Conservation (phyloP, 768 basidiomycete species). For the Podaxis sp. region DNA sequence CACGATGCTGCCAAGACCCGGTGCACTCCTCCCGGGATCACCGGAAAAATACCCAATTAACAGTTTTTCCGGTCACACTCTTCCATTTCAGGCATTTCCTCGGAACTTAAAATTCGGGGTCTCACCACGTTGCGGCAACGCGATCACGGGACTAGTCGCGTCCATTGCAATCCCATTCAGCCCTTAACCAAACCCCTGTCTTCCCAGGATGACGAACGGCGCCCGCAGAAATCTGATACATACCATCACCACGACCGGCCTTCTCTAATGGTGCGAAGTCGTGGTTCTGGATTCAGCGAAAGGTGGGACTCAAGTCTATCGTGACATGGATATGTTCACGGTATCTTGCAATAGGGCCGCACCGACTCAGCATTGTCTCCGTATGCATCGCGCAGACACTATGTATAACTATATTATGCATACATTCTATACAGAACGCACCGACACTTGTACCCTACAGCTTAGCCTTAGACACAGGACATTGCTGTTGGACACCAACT, state of each 20-base stretch:
- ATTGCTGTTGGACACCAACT: constrained; percentile 16
- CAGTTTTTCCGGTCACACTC: not conserved
- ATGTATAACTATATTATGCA: not conserved
- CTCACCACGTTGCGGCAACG: constrained; percentile 29
- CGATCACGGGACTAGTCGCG: constrained; percentile 36
- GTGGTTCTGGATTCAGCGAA: no score
- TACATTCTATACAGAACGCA: no score
- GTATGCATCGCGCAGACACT: no score
- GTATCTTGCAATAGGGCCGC: no score
- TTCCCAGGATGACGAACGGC: no score
- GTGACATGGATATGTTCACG: no score
- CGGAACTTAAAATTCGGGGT: constrained; percentile 23
- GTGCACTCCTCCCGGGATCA: constrained; percentile 14
- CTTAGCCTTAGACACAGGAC: constrained; percentile 29
- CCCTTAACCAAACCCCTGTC: no score
- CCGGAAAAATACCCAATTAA: constrained; percentile 10
- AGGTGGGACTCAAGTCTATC: no score
- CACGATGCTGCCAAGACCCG: constrained; percentile 34
- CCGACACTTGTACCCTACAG: constrained; percentile 25
- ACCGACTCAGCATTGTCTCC: no score
- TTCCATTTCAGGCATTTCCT: constrained; percentile 18
- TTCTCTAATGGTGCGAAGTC: no score
- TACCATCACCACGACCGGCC: no score
- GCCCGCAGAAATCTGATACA: no score
- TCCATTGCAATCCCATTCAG: not conserved